phyloP scores from a whole-genome alignment of 2,329 filamentous ascomycete genomes.

The Daldinia eschscholtzii region DNA sequence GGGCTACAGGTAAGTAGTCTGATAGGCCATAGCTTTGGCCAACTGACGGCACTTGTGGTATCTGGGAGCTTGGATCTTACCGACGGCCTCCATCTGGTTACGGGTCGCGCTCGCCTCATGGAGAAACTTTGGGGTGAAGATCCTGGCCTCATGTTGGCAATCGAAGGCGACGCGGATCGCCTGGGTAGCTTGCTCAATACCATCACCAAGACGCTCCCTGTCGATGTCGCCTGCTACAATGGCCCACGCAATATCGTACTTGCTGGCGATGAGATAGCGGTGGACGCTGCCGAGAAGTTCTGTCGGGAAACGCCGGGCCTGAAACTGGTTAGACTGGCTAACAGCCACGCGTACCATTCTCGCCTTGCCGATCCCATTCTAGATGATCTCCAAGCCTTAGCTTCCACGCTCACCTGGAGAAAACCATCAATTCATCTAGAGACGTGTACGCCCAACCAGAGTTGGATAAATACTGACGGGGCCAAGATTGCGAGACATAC shows the following conservation, averaged over 20 bases:
- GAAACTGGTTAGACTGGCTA: slow-evolving; percentile 30
- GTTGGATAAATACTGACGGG: slow-evolving; percentile 22
- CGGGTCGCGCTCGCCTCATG: slow-evolving; percentile 52
- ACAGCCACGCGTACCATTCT: slow-evolving; percentile 48
- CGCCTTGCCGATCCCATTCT: slow-evolving; percentile 40
- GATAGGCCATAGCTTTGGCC: slow-evolving; percentile 57
- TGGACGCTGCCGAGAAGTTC: slow-evolving; percentile 31
- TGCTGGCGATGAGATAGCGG: slow-evolving; percentile 28
- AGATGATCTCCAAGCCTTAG: slow-evolving; percentile 23
- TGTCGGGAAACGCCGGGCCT: slow-evolving; percentile 13
- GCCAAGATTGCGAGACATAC: slow-evolving; percentile 41
- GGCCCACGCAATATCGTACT: slow-evolving; percentile 42
- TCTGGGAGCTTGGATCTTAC: slow-evolving; percentile 51
- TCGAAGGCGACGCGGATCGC: slow-evolving; percentile 36
- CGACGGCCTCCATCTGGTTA: slow-evolving; percentile 52
- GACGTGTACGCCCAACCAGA: slow-evolving; percentile 32
- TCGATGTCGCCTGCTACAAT: slow-evolving; percentile 46
- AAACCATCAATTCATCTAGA: slow-evolving; percentile 37
- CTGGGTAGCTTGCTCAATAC: slow-evolving; percentile 11
- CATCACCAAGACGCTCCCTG: background rate
- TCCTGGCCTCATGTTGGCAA: slow-evolving; percentile 53
- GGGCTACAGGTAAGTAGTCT: slow-evolving; percentile 51
- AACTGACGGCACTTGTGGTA: slow-evolving; percentile 55
- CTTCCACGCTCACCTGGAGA: slow-evolving; percentile 21
- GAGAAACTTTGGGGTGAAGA: slow-evolving; percentile 53